These are phyloP conservation scores for Geotrichum siamense DNA, from an alignment of 1,139 yeast genomes.

Conservation along the genomic window DNA sequence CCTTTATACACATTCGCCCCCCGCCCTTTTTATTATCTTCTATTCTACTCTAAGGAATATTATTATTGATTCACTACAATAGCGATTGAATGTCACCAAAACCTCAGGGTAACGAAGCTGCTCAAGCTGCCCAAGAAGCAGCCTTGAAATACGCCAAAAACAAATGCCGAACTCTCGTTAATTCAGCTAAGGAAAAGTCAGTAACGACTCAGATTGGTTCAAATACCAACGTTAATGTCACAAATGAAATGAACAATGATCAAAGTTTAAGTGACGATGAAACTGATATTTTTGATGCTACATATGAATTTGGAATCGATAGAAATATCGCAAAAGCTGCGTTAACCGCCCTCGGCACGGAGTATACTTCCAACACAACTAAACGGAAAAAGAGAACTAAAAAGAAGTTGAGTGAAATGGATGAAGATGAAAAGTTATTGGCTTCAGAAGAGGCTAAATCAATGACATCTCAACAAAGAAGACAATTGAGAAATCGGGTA, in stretches of 20 bases:
- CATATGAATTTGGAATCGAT: slow-evolving; percentile 17
- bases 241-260: background rate
- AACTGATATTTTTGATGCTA: slow-evolving; percentile 8
- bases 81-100: background rate
- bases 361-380: slow-evolving; percentile 1
- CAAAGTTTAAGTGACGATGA: slow-evolving; percentile 9
- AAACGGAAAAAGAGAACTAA: slow-evolving; percentile 6
- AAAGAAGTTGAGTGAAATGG: slow-evolving; percentile 20
- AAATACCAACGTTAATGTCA: background rate
- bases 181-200: slow-evolving; percentile 1
- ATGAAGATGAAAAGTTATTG: slow-evolving; percentile 30
- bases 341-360: slow-evolving; percentile 16
- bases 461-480: slow-evolving; percentile 30
- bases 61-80: too few relatives aligned
- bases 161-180: slow-evolving; percentile 14
- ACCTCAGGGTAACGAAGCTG: background rate
- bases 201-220: background rate
- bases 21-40: too few relatives aligned
- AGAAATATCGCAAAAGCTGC: slow-evolving; percentile 18
- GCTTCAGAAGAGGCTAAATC: slow-evolving; percentile 31
- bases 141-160: slow-evolving; percentile 14
- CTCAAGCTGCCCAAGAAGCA: slow-evolving; percentile 16
- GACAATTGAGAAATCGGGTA: slow-evolving; percentile 32
- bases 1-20: too few relatives aligned
- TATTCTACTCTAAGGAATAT: too few relatives aligned